Base-by-base conservation (phyloP, 148 eudicot genomes). In the Camellia sinensis region DNA sequence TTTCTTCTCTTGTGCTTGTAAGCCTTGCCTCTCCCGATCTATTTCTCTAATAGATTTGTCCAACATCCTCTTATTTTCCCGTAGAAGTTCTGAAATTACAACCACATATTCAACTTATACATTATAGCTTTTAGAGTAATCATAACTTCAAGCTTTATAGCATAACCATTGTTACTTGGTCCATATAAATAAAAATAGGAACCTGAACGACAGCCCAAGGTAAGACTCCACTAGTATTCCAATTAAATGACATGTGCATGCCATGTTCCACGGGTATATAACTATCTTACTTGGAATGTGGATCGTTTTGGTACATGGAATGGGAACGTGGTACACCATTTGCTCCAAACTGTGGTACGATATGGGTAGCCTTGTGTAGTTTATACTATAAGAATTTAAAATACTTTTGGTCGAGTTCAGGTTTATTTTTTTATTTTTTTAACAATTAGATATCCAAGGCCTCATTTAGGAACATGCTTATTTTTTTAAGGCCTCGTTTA, bases 31-130 rank as follows among this genome's bases (percentile, higher is more conserved):
- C 87, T 96, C 99, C 75, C 99, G 89, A 83, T 96, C 99, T 64
- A 96, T 93, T 80, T 96, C 99, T 54, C 99, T 83, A 73, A 96
- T 96, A 8, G 99, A 96, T 85, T 92, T 93, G 85, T 96, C 99
- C 80, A 96, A 88, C 99, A 96, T 96, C 82, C 99, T 79, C 87
- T 96, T 96, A 79, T 96, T 96, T 82, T 96, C 99, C 87, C 99
- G 92, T 84, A 96, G 85, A 53, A 96, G 97, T 80, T 96, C 99
- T 96, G 88, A 77, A 82, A 50, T 65, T 50, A 46, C 73, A 71
- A 46, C 69, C 57, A 46, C 46, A 78, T 62, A 82, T 74, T 67
- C 46, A 77, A 74, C 6, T 66, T 10, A 15, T 17, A 44, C 5
- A 48, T 46, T 48, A n/a, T 18, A 37, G 41, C 15, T 21, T 78